Percentiles rank a stretch among this genome's conserved stretches.
These are phyloP conservation scores for Xylariomycetidae sp. DNA, from an alignment of 2,329 filamentous ascomycete species.

Conservation along the genomic window DNA sequence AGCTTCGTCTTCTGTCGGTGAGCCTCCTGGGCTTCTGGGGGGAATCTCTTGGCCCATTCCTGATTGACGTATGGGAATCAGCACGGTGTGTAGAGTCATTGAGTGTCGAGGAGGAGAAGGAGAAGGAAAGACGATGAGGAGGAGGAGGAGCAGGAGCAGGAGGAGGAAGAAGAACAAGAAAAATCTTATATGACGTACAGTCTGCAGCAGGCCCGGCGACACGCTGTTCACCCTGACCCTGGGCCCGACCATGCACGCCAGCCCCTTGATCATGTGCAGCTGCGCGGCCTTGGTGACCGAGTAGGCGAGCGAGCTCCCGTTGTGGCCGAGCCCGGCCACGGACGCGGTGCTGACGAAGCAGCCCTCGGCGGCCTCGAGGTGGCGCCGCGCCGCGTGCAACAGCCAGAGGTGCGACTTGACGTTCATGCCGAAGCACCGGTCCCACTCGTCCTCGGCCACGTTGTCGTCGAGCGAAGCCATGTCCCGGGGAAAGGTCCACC, in stretches of 20 bases:
- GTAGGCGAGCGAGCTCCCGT: slow-evolving; percentile 64
- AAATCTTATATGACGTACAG: slow-evolving; percentile 26
- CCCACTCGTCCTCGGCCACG: slow-evolving; percentile 55
- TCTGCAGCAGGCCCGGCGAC: slow-evolving; percentile 48
- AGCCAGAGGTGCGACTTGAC: slow-evolving; percentile 60
- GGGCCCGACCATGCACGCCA: slow-evolving; percentile 49
- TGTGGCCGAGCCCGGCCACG: slow-evolving; percentile 59
- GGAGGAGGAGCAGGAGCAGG: too few relatives aligned
- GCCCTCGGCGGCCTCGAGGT: slow-evolving; percentile 54
- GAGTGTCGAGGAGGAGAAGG: too few relatives aligned
- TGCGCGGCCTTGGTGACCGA: slow-evolving; percentile 73
- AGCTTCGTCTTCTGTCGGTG: slow-evolving; percentile 53
- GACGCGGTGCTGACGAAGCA: slow-evolving; percentile 61
- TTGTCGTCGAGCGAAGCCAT: slow-evolving; percentile 47
- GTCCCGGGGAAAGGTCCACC: slow-evolving; percentile 45
- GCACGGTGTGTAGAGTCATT: too few relatives aligned
- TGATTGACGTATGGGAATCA: too few relatives aligned
- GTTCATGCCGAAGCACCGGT: slow-evolving; percentile 55
- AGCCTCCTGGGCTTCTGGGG: slow-evolving; percentile 49
- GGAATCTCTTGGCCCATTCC: slow-evolving; percentile 62
- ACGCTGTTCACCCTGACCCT: slow-evolving; percentile 57
- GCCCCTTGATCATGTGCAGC: slow-evolving; percentile 51
- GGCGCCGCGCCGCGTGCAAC: slow-evolving; percentile 47
- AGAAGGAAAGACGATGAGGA: too few relatives aligned
- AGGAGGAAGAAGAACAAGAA: too few relatives aligned